Conservation (phyloP, 1,284 basidiomycete genomes). For the Volvariella volvacea region DNA sequence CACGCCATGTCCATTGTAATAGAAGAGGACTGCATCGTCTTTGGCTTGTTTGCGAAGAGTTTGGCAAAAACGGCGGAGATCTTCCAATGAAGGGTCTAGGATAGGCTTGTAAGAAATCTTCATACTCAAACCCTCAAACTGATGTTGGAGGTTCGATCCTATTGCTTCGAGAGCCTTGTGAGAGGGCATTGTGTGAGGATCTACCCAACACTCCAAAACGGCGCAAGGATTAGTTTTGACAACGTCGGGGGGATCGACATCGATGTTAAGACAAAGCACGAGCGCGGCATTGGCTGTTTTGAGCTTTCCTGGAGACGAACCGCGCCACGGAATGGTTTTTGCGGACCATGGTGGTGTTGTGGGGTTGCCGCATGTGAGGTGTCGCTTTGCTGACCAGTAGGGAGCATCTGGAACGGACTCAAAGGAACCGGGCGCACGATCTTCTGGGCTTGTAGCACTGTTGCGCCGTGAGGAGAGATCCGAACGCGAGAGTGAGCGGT, state of each 20-base stretch:
- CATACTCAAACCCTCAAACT: slow-evolving; percentile 92
- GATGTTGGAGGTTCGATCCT: slow-evolving; percentile 88
- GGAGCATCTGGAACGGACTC: slow-evolving; percentile 47
- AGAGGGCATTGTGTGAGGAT: slow-evolving; percentile 84
- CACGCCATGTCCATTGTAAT: slow-evolving; percentile 98
- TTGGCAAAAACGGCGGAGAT: slow-evolving; percentile 87
- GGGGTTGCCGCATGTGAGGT: slow-evolving; percentile 84
- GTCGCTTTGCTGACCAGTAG: slow-evolving; percentile 80
- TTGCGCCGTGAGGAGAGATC: slow-evolving; percentile 27
- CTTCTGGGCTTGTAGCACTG: slow-evolving; percentile 21
- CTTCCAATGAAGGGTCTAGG: slow-evolving; percentile 93
- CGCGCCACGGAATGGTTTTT: slow-evolving; percentile 72
- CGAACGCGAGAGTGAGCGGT: slow-evolving; percentile 30
- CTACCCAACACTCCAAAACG: slow-evolving; percentile 95
- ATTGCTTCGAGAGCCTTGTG: slow-evolving; percentile 88
- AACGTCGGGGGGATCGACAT: slow-evolving; percentile 95
- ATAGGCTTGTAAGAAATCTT: slow-evolving; percentile 90
- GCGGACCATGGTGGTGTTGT: slow-evolving; percentile 57
- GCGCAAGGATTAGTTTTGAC: slow-evolving; percentile 98
- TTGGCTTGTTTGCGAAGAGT: slow-evolving; percentile 84
- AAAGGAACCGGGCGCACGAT: slow-evolving; percentile 24
- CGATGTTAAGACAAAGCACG: slow-evolving; percentile 96
- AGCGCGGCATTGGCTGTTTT: slow-evolving; percentile 91
- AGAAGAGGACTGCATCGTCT: slow-evolving; percentile 92
- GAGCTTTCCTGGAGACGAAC: slow-evolving; percentile 70